These are phyloP conservation scores for Claviceps arundinis DNA, from an alignment of 2,329 filamentous ascomycete genomes.

Conservation along the genomic window DNA sequence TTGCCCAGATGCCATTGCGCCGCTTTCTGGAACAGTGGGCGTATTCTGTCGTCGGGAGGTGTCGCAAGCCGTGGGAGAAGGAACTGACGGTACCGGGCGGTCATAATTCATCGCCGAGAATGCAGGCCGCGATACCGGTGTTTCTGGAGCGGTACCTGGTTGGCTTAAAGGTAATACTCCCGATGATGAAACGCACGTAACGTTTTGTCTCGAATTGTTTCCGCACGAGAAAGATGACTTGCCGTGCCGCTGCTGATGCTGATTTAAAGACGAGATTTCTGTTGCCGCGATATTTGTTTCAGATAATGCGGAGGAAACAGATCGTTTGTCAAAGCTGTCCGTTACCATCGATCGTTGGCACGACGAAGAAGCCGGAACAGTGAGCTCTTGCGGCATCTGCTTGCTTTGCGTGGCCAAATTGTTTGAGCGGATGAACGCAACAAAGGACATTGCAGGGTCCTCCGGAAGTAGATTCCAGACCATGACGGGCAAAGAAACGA, in stretches of 20 bases:
- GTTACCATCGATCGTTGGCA: conserved; percentile 9
- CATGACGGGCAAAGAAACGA: conserved; percentile 45
- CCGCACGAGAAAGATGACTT: neutral
- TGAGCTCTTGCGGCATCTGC: conserved; percentile 6
- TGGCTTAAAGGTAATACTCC: conserved; percentile 7
- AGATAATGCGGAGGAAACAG: conserved; percentile 19
- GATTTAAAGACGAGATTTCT: conserved; percentile 11
- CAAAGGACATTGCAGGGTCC: conserved; percentile 41
- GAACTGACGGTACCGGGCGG: conserved; percentile 11
- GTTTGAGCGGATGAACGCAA: conserved; percentile 46
- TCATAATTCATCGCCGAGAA: conserved; percentile 11
- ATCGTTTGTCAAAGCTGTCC: conserved; percentile 10
- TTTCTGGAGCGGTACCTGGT: conserved; percentile 10
- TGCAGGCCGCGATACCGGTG: conserved; percentile 9
- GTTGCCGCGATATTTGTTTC: conserved; percentile 21
- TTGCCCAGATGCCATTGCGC: conserved; percentile 23
- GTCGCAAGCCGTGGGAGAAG: conserved; percentile 13
- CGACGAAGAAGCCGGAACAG: neutral
- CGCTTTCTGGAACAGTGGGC: conserved; percentile 8
- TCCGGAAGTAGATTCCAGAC: conserved; percentile 48
- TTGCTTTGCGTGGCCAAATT: conserved; percentile 30
- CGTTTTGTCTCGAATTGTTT: neutral
- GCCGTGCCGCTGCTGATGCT: neutral
- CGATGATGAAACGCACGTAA: neutral
- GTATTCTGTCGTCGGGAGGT: conserved; percentile 12